Evolutionary conservation across 768 basidiomycete species (phyloP).

Genomic region (Termitomyces sp.): DNA sequence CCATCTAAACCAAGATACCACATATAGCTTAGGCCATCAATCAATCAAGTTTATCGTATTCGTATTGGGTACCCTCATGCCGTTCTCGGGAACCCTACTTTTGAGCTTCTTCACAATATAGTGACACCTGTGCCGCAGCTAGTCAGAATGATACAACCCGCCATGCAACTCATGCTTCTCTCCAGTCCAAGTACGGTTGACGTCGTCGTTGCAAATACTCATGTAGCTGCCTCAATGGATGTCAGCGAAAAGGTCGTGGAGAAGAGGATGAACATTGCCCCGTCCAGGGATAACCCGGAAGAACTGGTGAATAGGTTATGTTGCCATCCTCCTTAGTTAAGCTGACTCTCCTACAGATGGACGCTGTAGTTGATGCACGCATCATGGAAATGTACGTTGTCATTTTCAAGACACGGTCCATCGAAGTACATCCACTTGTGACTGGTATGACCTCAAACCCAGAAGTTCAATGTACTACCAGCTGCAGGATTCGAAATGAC

Average conservation of each 20-base stretch:
- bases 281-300: conserved; percentile 25
- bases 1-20: not conserved
- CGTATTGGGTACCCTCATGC: conserved; percentile 1
- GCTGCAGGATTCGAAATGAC: not conserved
- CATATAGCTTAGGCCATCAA: conserved; percentile 15
- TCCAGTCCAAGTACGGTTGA: conserved; percentile 27
- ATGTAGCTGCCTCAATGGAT: conserved; percentile 11
- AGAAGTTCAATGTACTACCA: conserved; percentile 1
- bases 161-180: conserved; percentile 27
- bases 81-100: conserved; percentile 2
- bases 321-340: not conserved
- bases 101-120: conserved; percentile 17
- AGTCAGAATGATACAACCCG: conserved; percentile 33
- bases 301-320: conserved; percentile 26
- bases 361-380: conserved; percentile 37
- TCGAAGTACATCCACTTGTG: conserved; percentile 41
- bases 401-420: conserved; percentile 45
- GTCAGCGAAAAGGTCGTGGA: not conserved
- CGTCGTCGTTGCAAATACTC: conserved; percentile 20
- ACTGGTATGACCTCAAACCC: not conserved
- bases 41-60: conserved; percentile 4
- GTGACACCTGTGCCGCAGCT: conserved; percentile 19
- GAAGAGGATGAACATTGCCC: conserved; percentile 5
- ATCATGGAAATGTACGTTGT: conserved; percentile 50
- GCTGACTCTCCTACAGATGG: conserved; percentile 25